Evolutionary conservation across 371 early-diverging fungal genomes (phyloP).

Genomic region (Dinochytrium kinnereticum): DNA sequence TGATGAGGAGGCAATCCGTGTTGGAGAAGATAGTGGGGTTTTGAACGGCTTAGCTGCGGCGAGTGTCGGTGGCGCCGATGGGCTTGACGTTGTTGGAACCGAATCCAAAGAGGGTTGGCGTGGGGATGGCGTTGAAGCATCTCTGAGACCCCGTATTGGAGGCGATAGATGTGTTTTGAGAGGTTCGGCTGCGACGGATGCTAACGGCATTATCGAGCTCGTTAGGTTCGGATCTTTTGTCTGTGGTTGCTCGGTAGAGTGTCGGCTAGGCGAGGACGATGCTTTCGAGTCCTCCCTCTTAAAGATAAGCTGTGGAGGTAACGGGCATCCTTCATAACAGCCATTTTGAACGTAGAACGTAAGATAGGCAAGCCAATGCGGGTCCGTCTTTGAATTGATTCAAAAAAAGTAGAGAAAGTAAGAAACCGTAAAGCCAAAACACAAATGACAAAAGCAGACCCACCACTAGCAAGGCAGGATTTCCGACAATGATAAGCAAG

Average conservation of each 20-base stretch:
- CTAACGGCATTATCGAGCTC: too few relatives aligned
- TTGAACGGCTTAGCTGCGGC: neutral
- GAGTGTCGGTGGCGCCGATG: too few relatives aligned
- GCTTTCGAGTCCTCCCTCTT: too few relatives aligned
- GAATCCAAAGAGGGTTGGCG: too few relatives aligned
- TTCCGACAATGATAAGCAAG: slow-evolving; percentile 36
- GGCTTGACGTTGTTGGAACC: too few relatives aligned
- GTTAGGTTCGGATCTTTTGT: too few relatives aligned
- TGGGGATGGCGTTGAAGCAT: too few relatives aligned
- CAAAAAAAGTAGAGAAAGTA: neutral
- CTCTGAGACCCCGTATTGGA: too few relatives aligned
- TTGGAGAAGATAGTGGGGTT: neutral
- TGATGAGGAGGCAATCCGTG: neutral
- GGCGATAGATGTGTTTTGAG: too few relatives aligned
- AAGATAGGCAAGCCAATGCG: slow-evolving; percentile 23
- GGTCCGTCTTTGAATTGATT: neutral
- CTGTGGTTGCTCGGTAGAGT: too few relatives aligned
- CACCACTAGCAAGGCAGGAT: slow-evolving; percentile 18
- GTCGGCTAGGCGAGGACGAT: too few relatives aligned
- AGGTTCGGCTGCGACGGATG: too few relatives aligned
- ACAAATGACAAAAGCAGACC: neutral
- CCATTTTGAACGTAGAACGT: slow-evolving; percentile 24
- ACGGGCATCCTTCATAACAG: slow-evolving; percentile 21
- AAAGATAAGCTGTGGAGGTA: slow-evolving; percentile 16
- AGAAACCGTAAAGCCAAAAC: neutral